Conservation (phyloP, 495 filamentous ascomycete species). For the Penicillium diatomitis region DNA sequence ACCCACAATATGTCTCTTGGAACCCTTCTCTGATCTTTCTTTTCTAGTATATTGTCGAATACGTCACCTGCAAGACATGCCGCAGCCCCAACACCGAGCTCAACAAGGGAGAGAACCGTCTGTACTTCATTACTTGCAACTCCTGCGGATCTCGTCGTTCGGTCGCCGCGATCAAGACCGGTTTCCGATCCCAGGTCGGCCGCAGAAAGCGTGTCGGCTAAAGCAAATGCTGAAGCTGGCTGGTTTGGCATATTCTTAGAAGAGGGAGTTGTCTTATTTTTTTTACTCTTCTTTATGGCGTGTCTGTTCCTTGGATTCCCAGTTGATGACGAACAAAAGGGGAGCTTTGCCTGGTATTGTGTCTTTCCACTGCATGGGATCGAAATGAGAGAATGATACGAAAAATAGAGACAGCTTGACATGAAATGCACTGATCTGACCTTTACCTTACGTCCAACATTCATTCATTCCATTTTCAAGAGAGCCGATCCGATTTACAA, state of each 20-base stretch:
- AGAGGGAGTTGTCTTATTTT: constrained; percentile 9
- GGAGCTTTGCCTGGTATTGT: not conserved
- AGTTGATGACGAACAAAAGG: constrained; percentile 6
- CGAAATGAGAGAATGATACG: constrained; percentile 16
- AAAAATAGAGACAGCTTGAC: constrained; percentile 16
- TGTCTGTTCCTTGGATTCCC: constrained; percentile 10
- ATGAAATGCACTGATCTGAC: constrained; percentile 17
- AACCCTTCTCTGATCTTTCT: not conserved
- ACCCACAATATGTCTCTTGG: constrained; percentile 12
- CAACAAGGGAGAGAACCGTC: constrained; percentile 96
- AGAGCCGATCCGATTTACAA: too few species aligned
- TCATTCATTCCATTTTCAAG: too few species aligned
- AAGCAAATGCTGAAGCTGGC: constrained; percentile 5
- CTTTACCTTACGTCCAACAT: not conserved
- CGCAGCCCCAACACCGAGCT: constrained; percentile 89
- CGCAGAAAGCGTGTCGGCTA: constrained; percentile 66
- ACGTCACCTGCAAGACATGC: constrained; percentile 98
- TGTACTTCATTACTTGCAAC: constrained; percentile 78
- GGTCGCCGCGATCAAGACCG: constrained; percentile 97
- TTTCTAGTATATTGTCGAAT: constrained; percentile 53
- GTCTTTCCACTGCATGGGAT: constrained; percentile 4
- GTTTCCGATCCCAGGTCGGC: constrained; percentile 97
- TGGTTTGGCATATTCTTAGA: constrained; percentile 8
- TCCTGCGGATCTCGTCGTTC: constrained; percentile 83
- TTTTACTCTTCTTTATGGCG: constrained; percentile 17